Percentiles rank a stretch among this genome's conserved stretches.
phyloP scores from a whole-genome alignment of 2,329 filamentous ascomycete genomes.

The Colletotrichum sublineola region DNA sequence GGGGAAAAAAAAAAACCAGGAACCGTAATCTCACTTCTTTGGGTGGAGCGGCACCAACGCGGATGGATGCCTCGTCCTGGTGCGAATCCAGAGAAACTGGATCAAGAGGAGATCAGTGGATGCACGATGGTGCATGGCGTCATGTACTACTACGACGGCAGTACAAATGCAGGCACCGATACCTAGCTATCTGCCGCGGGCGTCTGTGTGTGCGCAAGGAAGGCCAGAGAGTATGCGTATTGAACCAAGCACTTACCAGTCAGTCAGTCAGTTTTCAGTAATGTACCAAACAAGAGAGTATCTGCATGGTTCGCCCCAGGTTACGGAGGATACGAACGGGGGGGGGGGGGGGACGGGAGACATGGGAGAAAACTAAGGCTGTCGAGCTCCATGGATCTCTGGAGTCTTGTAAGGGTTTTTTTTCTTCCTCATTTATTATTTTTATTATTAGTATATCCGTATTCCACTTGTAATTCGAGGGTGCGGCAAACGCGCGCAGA shows the following conservation, averaged over 20 bases:
- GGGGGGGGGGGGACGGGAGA: background rate
- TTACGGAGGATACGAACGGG: background rate
- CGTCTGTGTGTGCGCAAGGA: slow-evolving; percentile 16
- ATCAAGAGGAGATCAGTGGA: slow-evolving; percentile 20
- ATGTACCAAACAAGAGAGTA: no score
- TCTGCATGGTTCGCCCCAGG: background rate
- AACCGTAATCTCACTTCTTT: background rate
- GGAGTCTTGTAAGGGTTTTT: background rate
- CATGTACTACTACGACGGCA: slow-evolving; percentile 38
- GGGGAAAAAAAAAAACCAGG: no score
- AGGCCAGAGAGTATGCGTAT: slow-evolving; percentile 1
- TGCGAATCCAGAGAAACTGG: slow-evolving; percentile 6
- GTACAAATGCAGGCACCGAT: slow-evolving; percentile 39
- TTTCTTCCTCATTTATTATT: no score
- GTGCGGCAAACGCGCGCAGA: slow-evolving; percentile 38
- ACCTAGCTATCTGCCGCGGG: slow-evolving; percentile 12
- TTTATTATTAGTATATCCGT: no score
- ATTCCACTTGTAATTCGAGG: background rate
- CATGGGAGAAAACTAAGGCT: slow-evolving; percentile 12
- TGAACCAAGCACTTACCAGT: no score
- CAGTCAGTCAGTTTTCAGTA: no score
- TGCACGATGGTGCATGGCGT: slow-evolving; percentile 35
- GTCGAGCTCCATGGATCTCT: background rate
- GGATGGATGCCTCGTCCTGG: background rate
- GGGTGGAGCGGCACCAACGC: background rate